Conservation (phyloP, 2,329 filamentous ascomycete species). For the Fusarium pseudocircinatum region DNA sequence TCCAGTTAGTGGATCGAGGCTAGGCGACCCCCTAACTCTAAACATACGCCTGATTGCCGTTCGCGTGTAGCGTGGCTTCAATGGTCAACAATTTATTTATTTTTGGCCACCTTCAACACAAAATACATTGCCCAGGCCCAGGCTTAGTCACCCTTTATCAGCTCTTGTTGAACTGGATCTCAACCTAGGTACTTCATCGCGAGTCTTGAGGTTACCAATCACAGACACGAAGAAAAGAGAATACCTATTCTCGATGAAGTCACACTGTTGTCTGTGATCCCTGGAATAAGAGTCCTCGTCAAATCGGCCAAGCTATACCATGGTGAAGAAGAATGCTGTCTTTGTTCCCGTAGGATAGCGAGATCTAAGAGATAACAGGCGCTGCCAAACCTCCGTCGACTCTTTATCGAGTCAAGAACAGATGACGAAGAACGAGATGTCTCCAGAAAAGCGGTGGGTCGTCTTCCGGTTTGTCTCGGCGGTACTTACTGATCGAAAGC, state of each 20-base stretch:
- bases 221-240: background rate
- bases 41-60: constrained; percentile 41
- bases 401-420: constrained; percentile 93
- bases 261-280: too few species aligned
- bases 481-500: constrained; percentile 25
- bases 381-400: constrained; percentile 91
- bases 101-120: background rate
- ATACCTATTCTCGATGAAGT: background rate
- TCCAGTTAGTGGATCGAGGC: constrained; percentile 7
- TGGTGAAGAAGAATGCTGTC: constrained; percentile 25
- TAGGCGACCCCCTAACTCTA: constrained; percentile 28
- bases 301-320: background rate
- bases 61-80: constrained; percentile 35
- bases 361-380: constrained; percentile 57
- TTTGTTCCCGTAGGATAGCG: background rate
- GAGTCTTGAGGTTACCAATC: background rate
- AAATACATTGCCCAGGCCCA: background rate
- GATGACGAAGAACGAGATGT: constrained; percentile 95
- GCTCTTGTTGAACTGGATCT: background rate
- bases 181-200: constrained; percentile 1
- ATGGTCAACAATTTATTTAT: constrained; percentile 39
- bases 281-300: background rate
- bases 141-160: constrained; percentile 38
- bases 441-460: constrained; percentile 82
- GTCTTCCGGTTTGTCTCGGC: background rate